These are phyloP conservation scores for Aspergillus sp. DNA, from an alignment of 2,329 filamentous ascomycete species.

Conservation along the genomic window DNA sequence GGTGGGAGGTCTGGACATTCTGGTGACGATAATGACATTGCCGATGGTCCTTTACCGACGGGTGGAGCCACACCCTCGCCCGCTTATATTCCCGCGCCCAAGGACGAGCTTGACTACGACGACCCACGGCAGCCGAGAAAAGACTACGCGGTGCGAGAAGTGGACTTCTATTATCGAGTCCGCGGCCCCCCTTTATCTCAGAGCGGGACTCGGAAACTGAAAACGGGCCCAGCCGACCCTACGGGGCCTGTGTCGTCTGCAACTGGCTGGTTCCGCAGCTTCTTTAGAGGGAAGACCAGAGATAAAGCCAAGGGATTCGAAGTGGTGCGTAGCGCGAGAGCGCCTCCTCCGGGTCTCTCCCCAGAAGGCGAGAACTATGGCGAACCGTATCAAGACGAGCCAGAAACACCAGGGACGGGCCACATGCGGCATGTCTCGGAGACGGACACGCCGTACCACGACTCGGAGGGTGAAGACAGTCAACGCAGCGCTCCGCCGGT, in stretches of 20 bases:
- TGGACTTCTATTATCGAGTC: slow-evolving; percentile 93
- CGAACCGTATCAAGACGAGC: slow-evolving; percentile 54
- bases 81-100: slow-evolving; percentile 44
- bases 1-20: slow-evolving; percentile 34
- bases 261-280: slow-evolving; percentile 72
- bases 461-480: slow-evolving; percentile 6
- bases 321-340: slow-evolving; percentile 80
- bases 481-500: slow-evolving; percentile 37
- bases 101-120: slow-evolving; percentile 47
- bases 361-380: slow-evolving; percentile 49
- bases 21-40: slow-evolving; percentile 19
- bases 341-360: slow-evolving; percentile 64
- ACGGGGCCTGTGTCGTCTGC: slow-evolving; percentile 85
- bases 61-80: slow-evolving; percentile 42
- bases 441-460: slow-evolving; percentile 14
- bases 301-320: slow-evolving; percentile 96
- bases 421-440: slow-evolving; percentile 19
- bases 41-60: slow-evolving; percentile 33
- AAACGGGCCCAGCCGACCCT: slow-evolving; percentile 89
- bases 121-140: slow-evolving; percentile 49
- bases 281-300: slow-evolving; percentile 78
- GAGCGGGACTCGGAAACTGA: slow-evolving; percentile 70
- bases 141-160: slow-evolving; percentile 88
- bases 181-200: slow-evolving; percentile 80
- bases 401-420: slow-evolving; percentile 22